Conservation (phyloP, 202 grass and related monocot genomes). For the Thinopyrum obtusiflorum region DNA sequence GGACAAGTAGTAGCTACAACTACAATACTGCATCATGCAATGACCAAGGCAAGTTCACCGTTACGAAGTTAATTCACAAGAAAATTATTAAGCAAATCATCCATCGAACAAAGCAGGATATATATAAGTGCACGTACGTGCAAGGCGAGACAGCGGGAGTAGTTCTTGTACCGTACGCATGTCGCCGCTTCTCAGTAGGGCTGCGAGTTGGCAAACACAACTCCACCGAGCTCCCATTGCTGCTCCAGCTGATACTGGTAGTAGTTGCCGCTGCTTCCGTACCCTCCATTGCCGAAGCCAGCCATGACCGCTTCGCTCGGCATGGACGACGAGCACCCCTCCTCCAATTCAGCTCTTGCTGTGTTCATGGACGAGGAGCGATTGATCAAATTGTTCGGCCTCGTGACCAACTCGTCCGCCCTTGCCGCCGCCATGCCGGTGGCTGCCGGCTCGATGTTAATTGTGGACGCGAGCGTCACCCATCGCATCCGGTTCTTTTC, state of each 20-base stretch:
- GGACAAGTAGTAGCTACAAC: conserved; percentile 8
- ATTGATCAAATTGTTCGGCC: conserved; percentile 32
- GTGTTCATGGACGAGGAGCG: conserved; percentile 41
- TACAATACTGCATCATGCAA: conserved; percentile 45
- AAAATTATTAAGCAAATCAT: conserved; percentile 9
- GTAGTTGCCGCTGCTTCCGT: conserved; percentile 23
- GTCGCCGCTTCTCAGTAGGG: conserved; percentile 46
- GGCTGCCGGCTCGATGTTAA: conserved; percentile 31
- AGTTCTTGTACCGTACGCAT: conserved; percentile 37
- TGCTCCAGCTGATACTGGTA: conserved; percentile 46
- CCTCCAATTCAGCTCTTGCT: conserved; percentile 46
- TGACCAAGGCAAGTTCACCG: conserved; percentile 35
- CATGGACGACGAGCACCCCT: conserved; percentile 49
- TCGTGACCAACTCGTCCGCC: neutral
- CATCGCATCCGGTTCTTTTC: conserved; percentile 69
- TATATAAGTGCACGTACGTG: neutral
- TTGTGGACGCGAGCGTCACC: conserved; percentile 53
- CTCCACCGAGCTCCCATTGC: conserved; percentile 72
- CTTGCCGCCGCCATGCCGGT: neutral
- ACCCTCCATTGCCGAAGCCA: conserved; percentile 46
- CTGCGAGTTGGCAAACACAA: conserved; percentile 45
- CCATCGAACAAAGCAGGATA: neutral
- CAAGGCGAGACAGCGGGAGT: conserved; percentile 4
- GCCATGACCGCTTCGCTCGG: conserved; percentile 30
- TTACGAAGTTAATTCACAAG: conserved; percentile 30